Conservation (phyloP, 371 early-diverging fungal species). For the Circinella umbellata region DNA sequence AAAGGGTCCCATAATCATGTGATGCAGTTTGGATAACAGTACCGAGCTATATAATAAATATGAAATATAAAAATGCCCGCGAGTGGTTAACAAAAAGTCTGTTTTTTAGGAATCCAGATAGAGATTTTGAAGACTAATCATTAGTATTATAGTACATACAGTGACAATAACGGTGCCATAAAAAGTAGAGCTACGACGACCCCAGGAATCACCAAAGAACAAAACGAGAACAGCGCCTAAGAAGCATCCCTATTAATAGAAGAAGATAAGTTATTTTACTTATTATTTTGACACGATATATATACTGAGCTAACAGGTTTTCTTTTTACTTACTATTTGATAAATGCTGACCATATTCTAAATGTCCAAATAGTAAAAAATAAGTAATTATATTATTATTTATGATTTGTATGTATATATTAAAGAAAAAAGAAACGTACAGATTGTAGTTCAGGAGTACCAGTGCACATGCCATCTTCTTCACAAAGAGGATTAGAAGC, state of each 20-base stretch:
- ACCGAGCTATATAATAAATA: conserved; percentile 22
- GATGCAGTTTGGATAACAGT: conserved; percentile 48
- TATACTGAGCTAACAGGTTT: background rate
- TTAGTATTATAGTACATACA: conserved; percentile 5
- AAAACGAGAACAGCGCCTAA: conserved; percentile 23
- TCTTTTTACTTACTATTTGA: conserved; percentile 19
- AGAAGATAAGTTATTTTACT: background rate
- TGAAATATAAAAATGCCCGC: no score
- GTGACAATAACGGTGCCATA: conserved; percentile 19
- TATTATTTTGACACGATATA: background rate
- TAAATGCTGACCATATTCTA: conserved; percentile 28
- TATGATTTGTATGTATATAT: background rate
- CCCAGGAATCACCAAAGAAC: conserved; percentile 20
- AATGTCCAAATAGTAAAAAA: background rate
- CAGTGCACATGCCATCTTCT: conserved; percentile 16
- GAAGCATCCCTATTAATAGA: conserved; percentile 17
- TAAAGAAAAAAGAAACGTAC: conserved; percentile 6
- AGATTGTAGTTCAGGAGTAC: conserved; percentile 23
- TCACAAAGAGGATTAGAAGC: conserved; percentile 14
- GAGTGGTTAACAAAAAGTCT: no score
- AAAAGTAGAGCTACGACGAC: conserved; percentile 23
- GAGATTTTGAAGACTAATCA: no score
- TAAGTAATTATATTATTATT: background rate
- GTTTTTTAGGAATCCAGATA: no score
- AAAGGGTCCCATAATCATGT: conserved; percentile 39